These are phyloP conservation scores for Acacia pycnantha DNA, from an alignment of 331 rosid species.

Conservation along the genomic window DNA sequence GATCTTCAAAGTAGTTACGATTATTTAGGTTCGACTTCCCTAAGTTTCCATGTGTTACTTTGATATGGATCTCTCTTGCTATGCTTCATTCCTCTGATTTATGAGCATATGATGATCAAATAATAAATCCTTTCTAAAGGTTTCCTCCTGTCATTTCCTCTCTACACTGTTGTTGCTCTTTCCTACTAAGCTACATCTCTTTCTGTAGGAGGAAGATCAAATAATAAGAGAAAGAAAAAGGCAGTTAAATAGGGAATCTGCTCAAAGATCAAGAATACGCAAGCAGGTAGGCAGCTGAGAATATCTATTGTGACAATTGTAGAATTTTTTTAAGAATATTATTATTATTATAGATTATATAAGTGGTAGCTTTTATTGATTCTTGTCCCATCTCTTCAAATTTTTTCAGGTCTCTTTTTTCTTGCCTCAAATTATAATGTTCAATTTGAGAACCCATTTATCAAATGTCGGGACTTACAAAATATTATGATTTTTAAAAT, in stretches of 20 bases:
- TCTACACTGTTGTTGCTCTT: background rate
- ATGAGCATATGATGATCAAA: background rate
- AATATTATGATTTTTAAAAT: background rate
- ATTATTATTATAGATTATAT: no score
- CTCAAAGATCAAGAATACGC: conserved; percentile 51
- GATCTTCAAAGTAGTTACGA: background rate
- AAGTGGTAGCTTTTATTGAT: background rate
- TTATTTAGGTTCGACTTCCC: background rate
- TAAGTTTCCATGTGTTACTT: background rate
- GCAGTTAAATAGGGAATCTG: conserved; percentile 58
- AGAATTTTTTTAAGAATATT: no score
- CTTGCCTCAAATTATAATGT: background rate
- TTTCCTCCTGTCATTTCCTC: conserved; percentile 2
- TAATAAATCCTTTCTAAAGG: background rate
- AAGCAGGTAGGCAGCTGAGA: conserved; percentile 40
- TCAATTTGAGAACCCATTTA: background rate
- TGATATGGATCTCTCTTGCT: background rate
- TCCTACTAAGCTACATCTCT: no score
- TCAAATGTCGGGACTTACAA: background rate
- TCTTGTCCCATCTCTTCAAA: no score
- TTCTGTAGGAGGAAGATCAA: no score
- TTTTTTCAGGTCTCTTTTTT: no score
- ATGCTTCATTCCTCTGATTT: background rate
- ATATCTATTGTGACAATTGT: no score
- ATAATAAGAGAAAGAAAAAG: no score